A percentile compares a stretch with the other conserved stretches of the same genome.
Evolutionary conservation across 176 grass and related monocot genomes (phyloP).

Genomic region (Bromus sterilis): DNA sequence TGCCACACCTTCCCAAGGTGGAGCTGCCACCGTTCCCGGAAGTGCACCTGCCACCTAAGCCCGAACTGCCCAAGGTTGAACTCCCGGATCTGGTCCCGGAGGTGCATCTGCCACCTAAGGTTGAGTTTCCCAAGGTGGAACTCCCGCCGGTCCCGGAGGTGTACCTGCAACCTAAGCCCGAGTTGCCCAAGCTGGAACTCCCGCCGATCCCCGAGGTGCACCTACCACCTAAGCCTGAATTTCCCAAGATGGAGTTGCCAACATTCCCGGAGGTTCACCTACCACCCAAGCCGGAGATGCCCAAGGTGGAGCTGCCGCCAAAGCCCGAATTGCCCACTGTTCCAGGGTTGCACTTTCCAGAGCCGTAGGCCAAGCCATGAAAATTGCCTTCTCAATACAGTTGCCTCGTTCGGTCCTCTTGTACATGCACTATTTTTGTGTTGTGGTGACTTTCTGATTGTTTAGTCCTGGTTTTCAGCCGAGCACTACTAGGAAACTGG

Average conservation of each 20-base stretch:
- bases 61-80: not conserved
- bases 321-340: not conserved
- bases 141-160: not conserved
- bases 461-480: not conserved
- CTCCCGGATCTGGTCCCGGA: not conserved
- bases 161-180: not conserved
- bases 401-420: not conserved
- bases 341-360: not conserved
- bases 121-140: not conserved
- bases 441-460: not conserved
- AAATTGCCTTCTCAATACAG: not conserved
- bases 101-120: not conserved
- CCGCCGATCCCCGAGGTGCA: not conserved
- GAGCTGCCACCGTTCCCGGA: conserved; percentile 7
- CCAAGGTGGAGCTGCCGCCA: not conserved
- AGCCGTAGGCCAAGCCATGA: not conserved
- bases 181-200: not conserved
- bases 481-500: no score
- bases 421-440: not conserved
- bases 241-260: not conserved
- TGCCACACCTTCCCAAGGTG: conserved; percentile 1
- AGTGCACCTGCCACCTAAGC: conserved; percentile 9
- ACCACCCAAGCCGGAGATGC: not conserved
- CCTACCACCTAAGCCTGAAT: not conserved
- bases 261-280: not conserved